Base-by-base conservation (phyloP, 2,329 filamentous ascomycete genomes). In the Venturiaceae sp. region DNA sequence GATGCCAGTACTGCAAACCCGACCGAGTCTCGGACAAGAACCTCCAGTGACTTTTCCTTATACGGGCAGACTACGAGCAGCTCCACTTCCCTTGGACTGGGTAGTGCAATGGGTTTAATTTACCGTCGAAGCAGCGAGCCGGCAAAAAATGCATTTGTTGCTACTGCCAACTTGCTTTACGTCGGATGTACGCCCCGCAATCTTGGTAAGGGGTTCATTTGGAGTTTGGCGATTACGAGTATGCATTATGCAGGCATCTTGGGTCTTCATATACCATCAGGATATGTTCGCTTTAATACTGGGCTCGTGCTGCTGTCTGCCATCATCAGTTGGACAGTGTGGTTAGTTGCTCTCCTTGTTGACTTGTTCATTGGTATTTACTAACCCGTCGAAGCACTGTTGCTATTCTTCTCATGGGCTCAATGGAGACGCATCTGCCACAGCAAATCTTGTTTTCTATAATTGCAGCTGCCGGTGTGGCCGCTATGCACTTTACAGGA, bases 401-500 rank as follows among this genome's bases (percentile, higher is more conserved):
- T 3, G 69, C 67, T 8, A 66, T 62, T 54, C 68, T 71, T 34
- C 60, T 70, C 26, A 70, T 71, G 62, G 61, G 66, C 4, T 61
- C 65, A 21, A 69, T 70, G 62, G 69, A 71, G 50, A 66, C 65
- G n/a, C 64, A 66, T 50, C 60, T 71, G 26, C 57, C 61, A 5
- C 69, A 69, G 53, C 69, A 71, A 57, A 60, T 67, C 39, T 55
- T 71, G 5, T 71, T 70, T 55, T 64, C 69, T 1, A 55, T 63
- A n/a, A 66, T 67, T 28, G 67, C 68, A 8, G 66, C 67, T 41
- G 61, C 61, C 56, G 70, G 71, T 16, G 67, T 69, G n/a, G 68
- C 66, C 46, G 70, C 63, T 32, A 72, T 70, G 68, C 69, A 68
- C 63, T 72, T 68, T 60, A 70, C 66, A 41, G 68, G 68, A 4